Evolutionary conservation across 805 yeast species (phyloP).

Genomic region (Torulaspora franciscae): DNA sequence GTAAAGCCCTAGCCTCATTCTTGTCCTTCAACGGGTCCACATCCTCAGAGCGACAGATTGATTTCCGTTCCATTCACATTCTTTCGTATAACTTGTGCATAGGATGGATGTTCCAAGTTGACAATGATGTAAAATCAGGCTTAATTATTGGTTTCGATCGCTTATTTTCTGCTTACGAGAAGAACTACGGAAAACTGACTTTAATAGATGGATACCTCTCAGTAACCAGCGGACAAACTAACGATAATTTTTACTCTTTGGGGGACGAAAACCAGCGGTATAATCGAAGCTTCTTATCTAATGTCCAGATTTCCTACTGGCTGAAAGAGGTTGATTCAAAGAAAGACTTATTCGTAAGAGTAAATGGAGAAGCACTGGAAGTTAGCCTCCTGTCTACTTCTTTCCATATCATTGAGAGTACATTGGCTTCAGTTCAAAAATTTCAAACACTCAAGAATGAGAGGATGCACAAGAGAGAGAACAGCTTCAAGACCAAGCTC

Average conservation of each 20-base stretch:
- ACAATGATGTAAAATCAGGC: slow-evolving; percentile 51
- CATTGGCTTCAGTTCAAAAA: slow-evolving; percentile 43
- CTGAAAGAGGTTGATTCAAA: slow-evolving; percentile 23
- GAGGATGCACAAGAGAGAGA: slow-evolving; percentile 10
- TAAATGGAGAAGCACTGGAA: slow-evolving; percentile 67
- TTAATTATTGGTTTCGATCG: slow-evolving; percentile 73
- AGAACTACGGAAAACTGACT: slow-evolving; percentile 60
- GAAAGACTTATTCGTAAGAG: slow-evolving; percentile 47
- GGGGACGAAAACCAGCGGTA: slow-evolving; percentile 44
- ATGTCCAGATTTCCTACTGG: slow-evolving; percentile 49
- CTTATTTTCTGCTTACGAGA: slow-evolving; percentile 60
- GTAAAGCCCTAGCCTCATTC: background rate
- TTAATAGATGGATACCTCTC: slow-evolving; percentile 66
- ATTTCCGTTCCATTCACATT: slow-evolving; percentile 51
- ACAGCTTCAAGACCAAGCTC: slow-evolving; percentile 2
- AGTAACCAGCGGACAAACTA: slow-evolving; percentile 56
- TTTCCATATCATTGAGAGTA: slow-evolving; percentile 49
- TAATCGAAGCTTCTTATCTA: slow-evolving; percentile 65
- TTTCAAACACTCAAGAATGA: slow-evolving; percentile 37
- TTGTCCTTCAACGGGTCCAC: slow-evolving; percentile 1
- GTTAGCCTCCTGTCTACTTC: slow-evolving; percentile 57
- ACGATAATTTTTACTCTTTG: slow-evolving; percentile 46
- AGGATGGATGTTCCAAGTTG: slow-evolving; percentile 69
- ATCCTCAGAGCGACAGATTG: slow-evolving; percentile 17
- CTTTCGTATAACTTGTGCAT: slow-evolving; percentile 61